Evolutionary conservation across 2,329 filamentous ascomycete genomes (phyloP).

Genomic region (Trichoderma sp.): DNA sequence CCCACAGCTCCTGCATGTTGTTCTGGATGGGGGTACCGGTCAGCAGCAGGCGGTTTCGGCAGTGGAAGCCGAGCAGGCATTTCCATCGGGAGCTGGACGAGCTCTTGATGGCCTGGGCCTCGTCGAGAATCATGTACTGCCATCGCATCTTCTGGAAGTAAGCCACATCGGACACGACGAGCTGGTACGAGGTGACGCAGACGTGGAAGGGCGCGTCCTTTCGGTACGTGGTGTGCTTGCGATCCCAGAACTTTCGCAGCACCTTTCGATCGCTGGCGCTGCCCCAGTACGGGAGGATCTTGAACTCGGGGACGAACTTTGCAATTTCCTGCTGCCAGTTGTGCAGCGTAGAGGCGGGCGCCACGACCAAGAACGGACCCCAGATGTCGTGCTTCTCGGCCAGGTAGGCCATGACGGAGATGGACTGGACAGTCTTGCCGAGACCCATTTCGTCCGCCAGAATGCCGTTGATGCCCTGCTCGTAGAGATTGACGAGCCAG

Average conservation of each 20-base stretch:
- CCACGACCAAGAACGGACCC: conserved; percentile 96
- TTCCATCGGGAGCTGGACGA: conserved; percentile 97
- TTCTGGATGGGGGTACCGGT: conserved; percentile 99
- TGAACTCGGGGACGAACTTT: conserved; percentile 90
- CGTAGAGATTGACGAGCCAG: conserved; percentile 98
- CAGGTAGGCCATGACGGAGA: conserved; percentile 98
- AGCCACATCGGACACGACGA: conserved; percentile 92
- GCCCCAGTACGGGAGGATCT: conserved; percentile 97
- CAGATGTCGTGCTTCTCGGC: conserved; percentile 97
- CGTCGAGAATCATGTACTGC: conserved; percentile 99
- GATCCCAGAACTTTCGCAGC: conserved; percentile 97
- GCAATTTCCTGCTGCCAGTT: conserved; percentile 99
- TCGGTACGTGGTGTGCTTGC: conserved; percentile 94
- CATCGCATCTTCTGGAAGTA: conserved; percentile 99
- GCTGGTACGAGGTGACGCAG: conserved; percentile 92
- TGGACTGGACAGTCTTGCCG: conserved; percentile 97
- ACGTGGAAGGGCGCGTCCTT: conserved; percentile 95
- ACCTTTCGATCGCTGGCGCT: conserved; percentile 93
- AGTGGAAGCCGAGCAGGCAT: conserved; percentile 89
- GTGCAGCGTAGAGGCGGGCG: conserved; percentile 92
- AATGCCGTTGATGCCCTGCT: conserved; percentile 99
- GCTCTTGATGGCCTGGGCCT: conserved; percentile 98
- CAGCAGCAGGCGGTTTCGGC: conserved; percentile 87
- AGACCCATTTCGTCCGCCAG: conserved; percentile 99
- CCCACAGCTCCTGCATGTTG: conserved; percentile 99